Base-by-base conservation (phyloP, 345 rosid genomes). In the Arabidopsis arenosa region DNA sequence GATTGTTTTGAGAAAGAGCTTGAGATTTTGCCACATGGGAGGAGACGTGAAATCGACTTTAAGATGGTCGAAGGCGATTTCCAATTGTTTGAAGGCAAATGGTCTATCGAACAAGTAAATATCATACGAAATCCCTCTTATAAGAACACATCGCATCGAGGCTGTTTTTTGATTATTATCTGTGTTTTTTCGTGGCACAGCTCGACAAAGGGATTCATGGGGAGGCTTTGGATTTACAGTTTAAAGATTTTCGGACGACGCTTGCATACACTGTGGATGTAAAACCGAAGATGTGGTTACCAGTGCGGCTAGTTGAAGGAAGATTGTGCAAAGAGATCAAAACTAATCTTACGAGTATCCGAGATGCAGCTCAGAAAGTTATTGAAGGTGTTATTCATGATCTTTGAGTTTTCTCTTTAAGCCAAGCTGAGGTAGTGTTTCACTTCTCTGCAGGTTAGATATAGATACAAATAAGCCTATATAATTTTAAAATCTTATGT, bases 1-100 rank as follows among this genome's bases (percentile, higher is more conserved):
- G 99, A 95, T 74, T 95, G 99, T 74, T 90, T 72, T 52, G 99
- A 95, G 89, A 89, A 79, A 63, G 96, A 95, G 44, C 82, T 92
- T 37, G 88, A 89, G 87, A 82, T 47, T 71, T 68, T 83, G n/a
- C 81, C 88, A 21, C 36, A 61, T 6, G 84, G 93, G 4, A 80
- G 59, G 33, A 90, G 82, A 53, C 97, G 97, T 9, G 97, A 92
- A 23, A 94, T 94, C 78, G 96, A 87, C 8, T 94, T 92, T 69
- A 89, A 87, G 78, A 92, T 94, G 98, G 82, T 84, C 12, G 96
- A 94, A 78, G 98, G 98, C 12, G 98, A 92, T 82, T 94, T 94
- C 67, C 91, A 89, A 35, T 66, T 85, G 21, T 92, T 88, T 68
- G 86, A 91, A 89, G 98, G 98, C 59, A 92, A 87, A 66, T 94